Conservation (phyloP, 768 basidiomycete species). For the Saitozyma podzolica region DNA sequence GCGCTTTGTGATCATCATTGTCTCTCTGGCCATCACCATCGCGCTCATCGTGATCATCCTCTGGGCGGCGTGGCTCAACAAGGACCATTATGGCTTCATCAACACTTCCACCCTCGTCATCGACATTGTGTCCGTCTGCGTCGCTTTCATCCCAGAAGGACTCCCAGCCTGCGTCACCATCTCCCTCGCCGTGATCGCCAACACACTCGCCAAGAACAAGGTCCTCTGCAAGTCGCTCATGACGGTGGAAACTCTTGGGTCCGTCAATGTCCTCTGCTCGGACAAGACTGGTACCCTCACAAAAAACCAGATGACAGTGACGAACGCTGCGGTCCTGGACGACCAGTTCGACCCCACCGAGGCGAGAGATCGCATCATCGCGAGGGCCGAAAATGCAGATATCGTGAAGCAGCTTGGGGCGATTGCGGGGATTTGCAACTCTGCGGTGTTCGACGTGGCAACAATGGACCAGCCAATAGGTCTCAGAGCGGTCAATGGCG, state of each 20-base stretch:
- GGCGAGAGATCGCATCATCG: slow-evolving; percentile 34
- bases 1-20: slow-evolving; percentile 62
- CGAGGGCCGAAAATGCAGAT: slow-evolving; percentile 6
- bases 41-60: slow-evolving; percentile 59
- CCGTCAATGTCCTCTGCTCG: slow-evolving; percentile 62
- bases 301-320: slow-evolving; percentile 63
- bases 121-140: slow-evolving; percentile 61
- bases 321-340: slow-evolving; percentile 56
- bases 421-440: slow-evolving; percentile 60
- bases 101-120: slow-evolving; percentile 60
- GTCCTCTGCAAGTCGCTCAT: slow-evolving; percentile 63
- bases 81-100: slow-evolving; percentile 54
- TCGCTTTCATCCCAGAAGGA: slow-evolving; percentile 60
- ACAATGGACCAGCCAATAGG: slow-evolving; percentile 46
- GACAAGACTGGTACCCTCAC: slow-evolving; percentile 62
- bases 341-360: slow-evolving; percentile 26
- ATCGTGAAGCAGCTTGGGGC: slow-evolving; percentile 42
- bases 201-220: slow-evolving; percentile 59
- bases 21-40: slow-evolving; percentile 56
- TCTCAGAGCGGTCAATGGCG: slow-evolving; percentile 56
- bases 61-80: slow-evolving; percentile 55
- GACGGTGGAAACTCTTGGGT: slow-evolving; percentile 68
- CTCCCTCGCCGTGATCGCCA: slow-evolving; percentile 51
- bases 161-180: slow-evolving; percentile 45
- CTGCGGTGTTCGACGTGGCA: slow-evolving; percentile 56